Evolutionary conservation across 202 grass and related monocot genomes (phyloP).

Genomic region (Setaria viridis): DNA sequence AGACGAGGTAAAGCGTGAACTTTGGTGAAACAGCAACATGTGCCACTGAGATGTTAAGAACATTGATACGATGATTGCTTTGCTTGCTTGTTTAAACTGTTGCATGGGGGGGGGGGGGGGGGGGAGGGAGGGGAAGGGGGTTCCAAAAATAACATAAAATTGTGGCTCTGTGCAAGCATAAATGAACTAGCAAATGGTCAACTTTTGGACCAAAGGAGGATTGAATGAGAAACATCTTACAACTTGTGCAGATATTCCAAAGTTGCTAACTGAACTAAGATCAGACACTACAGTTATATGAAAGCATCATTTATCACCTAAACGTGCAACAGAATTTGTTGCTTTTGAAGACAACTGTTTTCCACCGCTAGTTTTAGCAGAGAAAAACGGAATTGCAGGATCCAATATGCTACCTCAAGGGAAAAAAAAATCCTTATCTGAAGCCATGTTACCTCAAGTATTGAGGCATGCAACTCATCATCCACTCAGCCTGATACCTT

Average conservation of each 20-base stretch:
- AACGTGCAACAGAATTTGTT: neutral
- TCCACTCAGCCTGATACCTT: neutral
- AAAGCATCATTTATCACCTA: constrained; percentile 16
- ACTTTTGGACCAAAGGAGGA: constrained; percentile 21
- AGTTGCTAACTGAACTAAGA: constrained; percentile 15
- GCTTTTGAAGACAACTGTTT: constrained; percentile 19
- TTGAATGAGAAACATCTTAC: neutral
- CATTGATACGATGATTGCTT: neutral
- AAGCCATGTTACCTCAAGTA: neutral
- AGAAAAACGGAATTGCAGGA: neutral
- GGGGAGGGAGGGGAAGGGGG: neutral
- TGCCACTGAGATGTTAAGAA: constrained; percentile 1
- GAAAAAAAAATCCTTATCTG: neutral
- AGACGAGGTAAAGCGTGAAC: constrained; percentile 67
- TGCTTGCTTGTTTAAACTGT: neutral
- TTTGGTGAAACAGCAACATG: neutral
- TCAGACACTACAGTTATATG: neutral
- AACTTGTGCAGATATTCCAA: neutral
- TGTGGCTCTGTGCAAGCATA: neutral
- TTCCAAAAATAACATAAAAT: neutral
- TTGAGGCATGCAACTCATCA: neutral
- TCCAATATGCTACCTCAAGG: neutral
- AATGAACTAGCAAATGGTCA: neutral
- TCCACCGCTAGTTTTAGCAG: neutral
- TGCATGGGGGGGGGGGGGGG: neutral